Evolutionary conservation across 768 basidiomycete genomes (phyloP).

Genomic region (Ramaria sp.): DNA sequence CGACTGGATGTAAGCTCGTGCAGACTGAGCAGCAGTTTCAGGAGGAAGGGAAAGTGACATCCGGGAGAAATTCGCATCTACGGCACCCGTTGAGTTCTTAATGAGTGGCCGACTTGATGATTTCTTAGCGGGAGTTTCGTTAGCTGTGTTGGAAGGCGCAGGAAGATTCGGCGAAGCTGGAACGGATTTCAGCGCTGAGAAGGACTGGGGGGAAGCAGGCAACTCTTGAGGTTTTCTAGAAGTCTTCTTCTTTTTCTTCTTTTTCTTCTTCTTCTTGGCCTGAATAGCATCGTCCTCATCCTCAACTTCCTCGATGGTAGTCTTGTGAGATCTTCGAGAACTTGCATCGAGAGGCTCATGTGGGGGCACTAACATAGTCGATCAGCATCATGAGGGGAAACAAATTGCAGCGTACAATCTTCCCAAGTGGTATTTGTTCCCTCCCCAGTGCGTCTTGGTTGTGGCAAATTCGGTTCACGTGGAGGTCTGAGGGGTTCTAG

Average conservation of each 20-base stretch:
- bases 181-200: slow-evolving; percentile 5
- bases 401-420: background rate
- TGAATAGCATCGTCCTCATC: slow-evolving; percentile 45
- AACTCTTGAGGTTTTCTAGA: slow-evolving; percentile 32
- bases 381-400: background rate
- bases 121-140: background rate
- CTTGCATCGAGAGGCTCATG: background rate
- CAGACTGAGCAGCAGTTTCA: slow-evolving; percentile 51
- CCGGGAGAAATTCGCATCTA: slow-evolving; percentile 5
- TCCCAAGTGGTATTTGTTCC: background rate
- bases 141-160: slow-evolving; percentile 5
- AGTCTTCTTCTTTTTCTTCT: slow-evolving; percentile 70
- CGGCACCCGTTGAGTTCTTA: background rate
- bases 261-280: slow-evolving; percentile 51
- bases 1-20: slow-evolving; percentile 53
- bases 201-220: slow-evolving; percentile 10
- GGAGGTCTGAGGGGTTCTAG: background rate
- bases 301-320: slow-evolving; percentile 62
- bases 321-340: slow-evolving; percentile 16
- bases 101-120: background rate
- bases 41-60: slow-evolving; percentile 31
- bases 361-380: slow-evolving; percentile 1
- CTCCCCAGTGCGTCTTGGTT: background rate
- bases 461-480: slow-evolving; percentile 5
- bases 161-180: slow-evolving; percentile 10